Percentiles rank a stretch among this genome's conserved stretches.
Conservation (phyloP, 768 basidiomycete species). For the Rhizopogon roseolus region DNA sequence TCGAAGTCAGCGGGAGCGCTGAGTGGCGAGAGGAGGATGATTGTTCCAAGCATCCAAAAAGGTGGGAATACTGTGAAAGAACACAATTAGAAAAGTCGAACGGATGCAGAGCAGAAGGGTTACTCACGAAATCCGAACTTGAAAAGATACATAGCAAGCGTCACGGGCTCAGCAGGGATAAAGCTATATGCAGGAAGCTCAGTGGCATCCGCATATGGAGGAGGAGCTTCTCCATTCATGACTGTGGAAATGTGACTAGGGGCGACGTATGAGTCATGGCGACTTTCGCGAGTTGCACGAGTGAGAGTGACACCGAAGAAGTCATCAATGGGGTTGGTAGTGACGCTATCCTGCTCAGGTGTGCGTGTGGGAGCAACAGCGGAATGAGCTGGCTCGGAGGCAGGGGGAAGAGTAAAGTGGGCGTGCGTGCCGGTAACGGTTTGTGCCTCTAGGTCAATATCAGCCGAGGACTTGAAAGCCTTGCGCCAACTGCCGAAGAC, state of each 20-base stretch:
- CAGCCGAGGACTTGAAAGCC: constrained; percentile 3
- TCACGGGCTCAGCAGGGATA: constrained; percentile 30
- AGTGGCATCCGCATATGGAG: constrained; percentile 22
- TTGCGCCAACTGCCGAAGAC: constrained; percentile 13
- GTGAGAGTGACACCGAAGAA: constrained; percentile 24
- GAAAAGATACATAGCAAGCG: constrained; percentile 45
- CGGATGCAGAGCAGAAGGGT: background rate
- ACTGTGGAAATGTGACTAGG: background rate
- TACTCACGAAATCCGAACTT: constrained; percentile 45
- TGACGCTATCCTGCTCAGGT: background rate
- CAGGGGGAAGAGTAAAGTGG: constrained; percentile 3
- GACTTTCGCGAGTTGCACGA: constrained; percentile 24
- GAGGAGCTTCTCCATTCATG: constrained; percentile 16
- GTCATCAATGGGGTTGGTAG: constrained; percentile 15
- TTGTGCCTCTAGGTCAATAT: constrained; percentile 17
- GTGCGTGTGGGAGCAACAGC: constrained; percentile 6
- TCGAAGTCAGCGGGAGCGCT: constrained; percentile 24
- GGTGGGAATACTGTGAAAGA: constrained; percentile 39
- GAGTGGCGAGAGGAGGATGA: constrained; percentile 38
- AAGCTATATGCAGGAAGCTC: constrained; percentile 31
- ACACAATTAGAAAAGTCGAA: background rate
- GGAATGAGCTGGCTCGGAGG: constrained; percentile 3
- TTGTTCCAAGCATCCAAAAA: constrained; percentile 40
- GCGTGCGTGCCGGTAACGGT: constrained; percentile 4
- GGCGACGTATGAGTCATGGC: constrained; percentile 22